These are phyloP conservation scores for Amoebophrya sp. DNA, from an alignment of 169 alveolate genomes.

Conservation along the genomic window DNA sequence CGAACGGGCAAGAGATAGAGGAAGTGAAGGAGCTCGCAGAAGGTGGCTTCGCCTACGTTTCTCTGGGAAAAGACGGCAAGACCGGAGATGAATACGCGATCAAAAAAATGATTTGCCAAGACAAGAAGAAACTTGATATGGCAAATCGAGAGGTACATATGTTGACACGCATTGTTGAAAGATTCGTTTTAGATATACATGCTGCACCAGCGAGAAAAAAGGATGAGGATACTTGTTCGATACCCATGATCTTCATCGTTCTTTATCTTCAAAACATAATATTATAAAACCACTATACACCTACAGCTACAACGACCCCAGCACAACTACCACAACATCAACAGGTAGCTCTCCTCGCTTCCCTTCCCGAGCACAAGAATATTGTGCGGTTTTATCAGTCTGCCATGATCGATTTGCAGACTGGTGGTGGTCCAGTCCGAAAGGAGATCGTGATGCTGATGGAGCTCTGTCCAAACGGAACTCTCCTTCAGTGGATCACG, in stretches of 20 bases:
- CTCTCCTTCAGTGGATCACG: neutral
- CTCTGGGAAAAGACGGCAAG: neutral
- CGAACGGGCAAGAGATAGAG: neutral
- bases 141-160: slow-evolving; percentile 13
- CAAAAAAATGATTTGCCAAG: slow-evolving; percentile 7
- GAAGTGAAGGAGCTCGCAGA: neutral
- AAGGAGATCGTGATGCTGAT: slow-evolving; percentile 4
- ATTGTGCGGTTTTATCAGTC: neutral
- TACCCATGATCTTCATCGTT: too few relatives aligned
- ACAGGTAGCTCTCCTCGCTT: neutral
- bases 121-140: neutral
- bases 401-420: neutral
- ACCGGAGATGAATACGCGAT: neutral
- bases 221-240: neutral
- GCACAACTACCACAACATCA: neutral
- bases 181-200: too few relatives aligned
- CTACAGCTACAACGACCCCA: too few relatives aligned
- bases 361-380: neutral
- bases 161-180: too few relatives aligned
- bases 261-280: too few relatives aligned
- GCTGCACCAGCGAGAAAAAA: neutral
- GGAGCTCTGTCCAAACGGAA: neutral
- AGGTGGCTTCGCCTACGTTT: neutral
- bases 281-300: neutral
- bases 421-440: neutral